A percentile compares a stretch with the other conserved stretches of the same genome.
These are phyloP conservation scores for Alternaria longipes DNA, from an alignment of 2,329 filamentous ascomycete species.

Conservation along the genomic window DNA sequence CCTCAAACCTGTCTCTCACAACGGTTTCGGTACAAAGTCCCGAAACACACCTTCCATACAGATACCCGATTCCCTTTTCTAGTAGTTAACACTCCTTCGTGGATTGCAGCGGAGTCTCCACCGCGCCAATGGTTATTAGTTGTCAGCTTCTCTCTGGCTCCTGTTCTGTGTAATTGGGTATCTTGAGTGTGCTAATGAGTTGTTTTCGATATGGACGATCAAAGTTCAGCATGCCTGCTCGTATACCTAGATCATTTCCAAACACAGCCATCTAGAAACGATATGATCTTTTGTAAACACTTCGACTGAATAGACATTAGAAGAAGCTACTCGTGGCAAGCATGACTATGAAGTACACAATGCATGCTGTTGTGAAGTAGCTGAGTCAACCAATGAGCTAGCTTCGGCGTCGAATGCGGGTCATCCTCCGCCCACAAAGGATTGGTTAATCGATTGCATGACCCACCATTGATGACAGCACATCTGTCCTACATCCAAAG, in stretches of 20 bases:
- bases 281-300: not conserved
- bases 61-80: not conserved
- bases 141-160: not conserved
- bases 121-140: not conserved
- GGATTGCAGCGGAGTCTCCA: not conserved
- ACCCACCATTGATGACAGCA: constrained; percentile 7
- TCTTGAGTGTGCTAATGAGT: not conserved
- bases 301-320: not conserved
- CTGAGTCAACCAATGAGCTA: not conserved
- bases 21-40: not conserved
- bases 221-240: not conserved
- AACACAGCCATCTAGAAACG: not conserved
- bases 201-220: not conserved
- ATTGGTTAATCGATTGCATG: not conserved
- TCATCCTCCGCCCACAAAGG: not conserved
- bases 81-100: not conserved
- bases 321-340: not conserved
- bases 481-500: not conserved
- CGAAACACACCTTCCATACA: not conserved
- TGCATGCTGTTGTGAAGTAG: not conserved
- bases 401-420: not conserved
- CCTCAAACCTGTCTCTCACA: not conserved
- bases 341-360: not conserved
- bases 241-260: not conserved
- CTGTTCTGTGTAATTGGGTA: not conserved